phyloP scores from a whole-genome alignment of 2,329 filamentous ascomycete genomes.

The Myriangium duriaei region DNA sequence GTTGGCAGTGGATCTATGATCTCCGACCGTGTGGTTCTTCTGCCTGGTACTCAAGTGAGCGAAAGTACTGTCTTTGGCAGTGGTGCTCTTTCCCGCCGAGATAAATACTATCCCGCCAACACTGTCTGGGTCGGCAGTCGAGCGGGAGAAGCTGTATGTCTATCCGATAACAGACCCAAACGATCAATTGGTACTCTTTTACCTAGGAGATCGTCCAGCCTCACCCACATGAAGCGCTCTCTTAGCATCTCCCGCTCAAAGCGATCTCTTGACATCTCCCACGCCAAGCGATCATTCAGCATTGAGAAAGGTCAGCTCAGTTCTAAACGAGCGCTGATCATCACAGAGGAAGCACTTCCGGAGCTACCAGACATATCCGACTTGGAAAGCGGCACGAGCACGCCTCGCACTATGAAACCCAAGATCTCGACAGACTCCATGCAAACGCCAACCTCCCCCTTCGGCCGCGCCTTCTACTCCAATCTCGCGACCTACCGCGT shows the following conservation, averaged over 20 bases:
- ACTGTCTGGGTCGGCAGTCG: constrained; percentile 43
- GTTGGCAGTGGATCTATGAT: constrained; percentile 43
- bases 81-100: constrained; percentile 38
- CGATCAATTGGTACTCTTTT: no score
- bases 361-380: background rate
- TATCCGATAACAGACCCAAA: constrained; percentile 19
- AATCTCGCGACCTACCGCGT: constrained; percentile 40
- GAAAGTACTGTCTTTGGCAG: constrained; percentile 41
- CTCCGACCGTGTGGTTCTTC: constrained; percentile 41
- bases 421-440: background rate
- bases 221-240: no score
- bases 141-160: constrained; percentile 38
- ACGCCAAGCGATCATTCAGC: no score
- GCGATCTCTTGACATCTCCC: constrained; percentile 1
- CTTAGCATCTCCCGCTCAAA: constrained; percentile 2
- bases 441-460: constrained; percentile 24
- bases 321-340: background rate
- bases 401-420: background rate
- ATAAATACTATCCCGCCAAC: constrained; percentile 31
- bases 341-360: background rate
- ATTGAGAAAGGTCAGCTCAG: background rate
- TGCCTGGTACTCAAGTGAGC: constrained; percentile 40
- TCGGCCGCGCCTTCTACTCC: constrained; percentile 45
- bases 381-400: constrained; percentile 2
- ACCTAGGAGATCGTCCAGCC: no score